Base-by-base conservation (phyloP, 2,329 filamentous ascomycete genomes). In the Penicillium sp. region DNA sequence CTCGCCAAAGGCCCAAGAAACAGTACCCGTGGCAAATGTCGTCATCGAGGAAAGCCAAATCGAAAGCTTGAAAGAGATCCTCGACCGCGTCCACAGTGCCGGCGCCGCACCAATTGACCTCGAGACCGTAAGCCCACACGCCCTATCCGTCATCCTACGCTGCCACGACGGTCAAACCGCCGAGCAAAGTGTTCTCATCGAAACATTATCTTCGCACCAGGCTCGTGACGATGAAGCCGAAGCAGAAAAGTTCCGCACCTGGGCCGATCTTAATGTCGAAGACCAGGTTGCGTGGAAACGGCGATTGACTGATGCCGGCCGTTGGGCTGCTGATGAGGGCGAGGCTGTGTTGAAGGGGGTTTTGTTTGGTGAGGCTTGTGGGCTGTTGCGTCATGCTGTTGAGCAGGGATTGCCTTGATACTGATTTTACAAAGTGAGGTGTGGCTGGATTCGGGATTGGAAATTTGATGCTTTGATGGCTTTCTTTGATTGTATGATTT, bases 291-390 rank as follows among this genome's bases (percentile, higher is more conserved):
- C 81, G 19, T 96, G 92, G 92, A 92, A 88, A 78, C 77, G 85
- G 67, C 86, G 84, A 72, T 82, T 96, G 38, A 81, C 82, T 59
- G 83, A 88, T 58, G 88, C 91, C 0, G 92, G 92, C 0, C 86
- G 92, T 66, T 96, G 91, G 92, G 86, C 86, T n/a, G 88, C 89
- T 73, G 83, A 86, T 40, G 91, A 94, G 82, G 91, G 91, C 2
- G 91, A 94, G 80, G 84, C 82, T 10, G 86, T 95, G 33, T 85
- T 96, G 68, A 88, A 89, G 77, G 90, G 91, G 2, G 85, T 96
- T 35, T 80, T 96, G 65, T 96, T 96, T 78, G 86, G 88, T 22
- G 86, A 92, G 77, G 82, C 91, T 56, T 66, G 68, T 65, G 67
- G 59, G 30, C 45, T 58, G 28, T 26, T 72, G 51, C 60, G 61